These are phyloP conservation scores for Chloroidium sp. DNA, from an alignment of 163 green algal genomes.

Conservation along the genomic window DNA sequence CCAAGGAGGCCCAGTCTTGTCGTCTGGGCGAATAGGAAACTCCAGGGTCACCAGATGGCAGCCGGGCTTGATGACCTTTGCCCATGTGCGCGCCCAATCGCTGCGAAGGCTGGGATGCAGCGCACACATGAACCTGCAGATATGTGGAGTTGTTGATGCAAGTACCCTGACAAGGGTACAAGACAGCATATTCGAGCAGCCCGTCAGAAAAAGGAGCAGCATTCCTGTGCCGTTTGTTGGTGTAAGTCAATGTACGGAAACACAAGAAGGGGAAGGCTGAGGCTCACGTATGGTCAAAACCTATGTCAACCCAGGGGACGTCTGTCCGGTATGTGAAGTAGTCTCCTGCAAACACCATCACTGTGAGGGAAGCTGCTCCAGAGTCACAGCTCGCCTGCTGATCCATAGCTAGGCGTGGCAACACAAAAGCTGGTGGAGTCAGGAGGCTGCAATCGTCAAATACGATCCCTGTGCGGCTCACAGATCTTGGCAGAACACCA, in stretches of 20 bases:
- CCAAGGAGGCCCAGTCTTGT: constrained; percentile 22
- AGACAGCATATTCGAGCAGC: too few relatives aligned
- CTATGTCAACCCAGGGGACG: constrained; percentile 16
- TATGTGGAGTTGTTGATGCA: not conserved
- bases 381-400: too few relatives aligned
- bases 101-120: constrained; percentile 31
- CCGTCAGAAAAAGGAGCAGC: too few relatives aligned
- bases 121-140: constrained; percentile 45
- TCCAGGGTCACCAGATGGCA: constrained; percentile 39
- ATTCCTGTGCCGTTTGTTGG: too few relatives aligned
- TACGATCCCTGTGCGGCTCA: too few relatives aligned
- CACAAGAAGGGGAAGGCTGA: not conserved
- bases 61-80: constrained; percentile 18
- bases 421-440: too few relatives aligned
- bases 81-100: constrained; percentile 34
- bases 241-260: too few relatives aligned
- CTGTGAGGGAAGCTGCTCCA: too few relatives aligned
- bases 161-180: not conserved
- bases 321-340: constrained; percentile 22
- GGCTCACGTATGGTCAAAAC: constrained; percentile 27
- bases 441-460: too few relatives aligned
- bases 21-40: constrained; percentile 30
- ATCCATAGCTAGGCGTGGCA: too few relatives aligned
- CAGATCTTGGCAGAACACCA: too few relatives aligned
- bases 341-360: constrained; percentile 13